Evolutionary conservation across 2,329 filamentous ascomycete genomes (phyloP).

Genomic region (Phyllosticta citrichinensis): DNA sequence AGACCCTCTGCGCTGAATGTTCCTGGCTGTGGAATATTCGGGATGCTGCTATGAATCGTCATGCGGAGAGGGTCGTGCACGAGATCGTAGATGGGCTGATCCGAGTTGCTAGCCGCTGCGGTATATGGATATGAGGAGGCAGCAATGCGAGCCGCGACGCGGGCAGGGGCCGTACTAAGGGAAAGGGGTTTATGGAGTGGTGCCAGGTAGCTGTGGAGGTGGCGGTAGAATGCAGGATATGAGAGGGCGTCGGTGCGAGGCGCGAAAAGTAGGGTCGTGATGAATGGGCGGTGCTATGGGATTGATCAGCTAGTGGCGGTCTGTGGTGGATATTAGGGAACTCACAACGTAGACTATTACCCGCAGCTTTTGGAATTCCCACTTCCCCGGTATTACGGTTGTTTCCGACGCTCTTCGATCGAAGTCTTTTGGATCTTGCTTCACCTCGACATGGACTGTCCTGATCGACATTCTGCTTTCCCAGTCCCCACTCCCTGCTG

Average conservation of each 20-base stretch:
- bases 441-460: conserved; percentile 56
- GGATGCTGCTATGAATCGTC: conserved; percentile 51
- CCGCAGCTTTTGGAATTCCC: conserved; percentile 34
- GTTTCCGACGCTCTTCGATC: background rate
- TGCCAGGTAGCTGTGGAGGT: conserved; percentile 42
- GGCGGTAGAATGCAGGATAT: conserved; percentile 35
- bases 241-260: conserved; percentile 46
- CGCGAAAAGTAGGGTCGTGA: conserved; percentile 66
- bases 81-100: conserved; percentile 47
- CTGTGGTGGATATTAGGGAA: background rate
- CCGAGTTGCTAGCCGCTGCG: conserved; percentile 18
- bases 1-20: conserved; percentile 30
- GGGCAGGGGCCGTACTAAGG: conserved; percentile 30
- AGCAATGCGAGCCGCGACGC: conserved; percentile 33
- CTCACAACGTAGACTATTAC: conserved; percentile 59
- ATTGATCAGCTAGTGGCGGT: background rate
- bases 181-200: conserved; percentile 37
- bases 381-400: background rate
- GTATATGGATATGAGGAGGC: conserved; percentile 26
- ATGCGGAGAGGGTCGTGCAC: conserved; percentile 50
- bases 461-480: conserved; percentile 49
- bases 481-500: conserved; percentile 20
- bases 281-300: conserved; percentile 53
- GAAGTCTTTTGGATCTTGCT: background rate
- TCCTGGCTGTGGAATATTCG: conserved; percentile 51